These are phyloP conservation scores for Pascua guehoae DNA, from an alignment of 1,284 basidiomycete genomes.

Conservation along the genomic window DNA sequence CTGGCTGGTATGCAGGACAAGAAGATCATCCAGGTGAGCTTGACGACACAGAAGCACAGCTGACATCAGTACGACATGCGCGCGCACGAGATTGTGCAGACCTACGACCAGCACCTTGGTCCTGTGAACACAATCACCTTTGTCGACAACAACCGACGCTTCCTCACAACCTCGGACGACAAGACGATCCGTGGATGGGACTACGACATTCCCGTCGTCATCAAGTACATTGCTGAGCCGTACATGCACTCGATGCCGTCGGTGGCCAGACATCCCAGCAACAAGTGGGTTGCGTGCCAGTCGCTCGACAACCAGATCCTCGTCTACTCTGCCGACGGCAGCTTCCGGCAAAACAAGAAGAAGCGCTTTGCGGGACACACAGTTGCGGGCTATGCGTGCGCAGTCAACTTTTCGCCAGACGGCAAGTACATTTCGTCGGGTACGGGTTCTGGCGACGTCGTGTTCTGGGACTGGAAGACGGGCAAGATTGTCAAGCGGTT, in stretches of 20 bases:
- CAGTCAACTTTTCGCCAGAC: slow-evolving; percentile 94
- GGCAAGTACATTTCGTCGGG: slow-evolving; percentile 94
- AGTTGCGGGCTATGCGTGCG: slow-evolving; percentile 93
- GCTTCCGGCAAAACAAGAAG: slow-evolving; percentile 96
- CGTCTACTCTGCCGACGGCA: slow-evolving; percentile 86
- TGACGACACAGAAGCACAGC: slow-evolving; percentile 59
- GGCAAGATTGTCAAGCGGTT: slow-evolving; percentile 86
- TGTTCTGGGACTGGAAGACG: slow-evolving; percentile 99
- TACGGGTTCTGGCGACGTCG: slow-evolving; percentile 88
- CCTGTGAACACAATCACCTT: slow-evolving; percentile 99
- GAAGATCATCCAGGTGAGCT: slow-evolving; percentile 67
- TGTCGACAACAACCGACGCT: slow-evolving; percentile 89
- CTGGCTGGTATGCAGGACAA: slow-evolving; percentile 98
- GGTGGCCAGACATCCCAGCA: slow-evolving; percentile 87
- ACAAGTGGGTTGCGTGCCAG: slow-evolving; percentile 95
- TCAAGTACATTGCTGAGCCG: slow-evolving; percentile 99
- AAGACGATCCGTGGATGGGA: slow-evolving; percentile 99
- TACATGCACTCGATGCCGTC: slow-evolving; percentile 99
- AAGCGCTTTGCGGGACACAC: slow-evolving; percentile 97
- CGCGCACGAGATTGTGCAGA: slow-evolving; percentile 89
- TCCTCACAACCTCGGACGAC: slow-evolving; percentile 98
- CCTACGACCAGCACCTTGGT: slow-evolving; percentile 97
- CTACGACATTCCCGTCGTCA: slow-evolving; percentile 96
- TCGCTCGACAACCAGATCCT: slow-evolving; percentile 98
- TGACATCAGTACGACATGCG: slow-evolving; percentile 80